phyloP scores from a whole-genome alignment of 768 basidiomycete genomes.

The Podaxis pistillaris region DNA sequence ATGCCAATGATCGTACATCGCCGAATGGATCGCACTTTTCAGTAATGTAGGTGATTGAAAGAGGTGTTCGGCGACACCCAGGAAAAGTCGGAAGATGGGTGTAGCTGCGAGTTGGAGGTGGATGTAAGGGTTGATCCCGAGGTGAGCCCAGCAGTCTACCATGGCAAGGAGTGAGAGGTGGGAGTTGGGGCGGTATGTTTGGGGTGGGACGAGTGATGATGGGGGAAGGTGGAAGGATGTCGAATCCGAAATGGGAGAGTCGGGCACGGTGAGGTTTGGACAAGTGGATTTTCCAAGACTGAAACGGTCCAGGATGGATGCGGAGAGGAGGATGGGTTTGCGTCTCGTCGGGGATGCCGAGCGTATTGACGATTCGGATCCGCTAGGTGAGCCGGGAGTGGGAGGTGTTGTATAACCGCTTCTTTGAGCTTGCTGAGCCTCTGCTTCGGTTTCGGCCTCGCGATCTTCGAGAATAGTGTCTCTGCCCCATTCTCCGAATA shows the following conservation, averaged over 20 bases:
- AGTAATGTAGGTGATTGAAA: conserved; percentile 71
- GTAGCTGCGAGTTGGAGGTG: conserved; percentile 94
- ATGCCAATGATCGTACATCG: conserved; percentile 73
- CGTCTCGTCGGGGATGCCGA: conserved; percentile 21
- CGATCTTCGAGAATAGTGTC: not conserved
- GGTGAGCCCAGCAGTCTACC: conserved; percentile 96
- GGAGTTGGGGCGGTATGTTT: conserved; percentile 66
- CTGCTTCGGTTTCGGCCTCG: too few relatives aligned
- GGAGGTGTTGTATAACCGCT: not conserved
- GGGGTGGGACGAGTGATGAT: conserved; percentile 35
- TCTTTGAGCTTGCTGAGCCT: not conserved
- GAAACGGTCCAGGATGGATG: conserved; percentile 86
- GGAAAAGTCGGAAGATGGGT: conserved; percentile 94
- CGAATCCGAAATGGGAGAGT: conserved; percentile 5
- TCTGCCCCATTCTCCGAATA: conserved; percentile 56
- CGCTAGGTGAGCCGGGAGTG: not conserved
- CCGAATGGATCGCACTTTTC: conserved; percentile 69
- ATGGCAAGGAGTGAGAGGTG: conserved; percentile 94
- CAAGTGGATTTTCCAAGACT: conserved; percentile 57
- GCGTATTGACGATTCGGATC: too few relatives aligned
- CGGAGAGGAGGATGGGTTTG: conserved; percentile 77
- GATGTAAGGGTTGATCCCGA: conserved; percentile 83
- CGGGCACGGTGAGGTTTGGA: conserved; percentile 10
- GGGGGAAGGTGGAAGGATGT: conserved; percentile 14
- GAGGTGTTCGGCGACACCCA: conserved; percentile 95